These are phyloP conservation scores for Chlorella sp. DNA, from an alignment of 139 green algal genomes.

Conservation along the genomic window DNA sequence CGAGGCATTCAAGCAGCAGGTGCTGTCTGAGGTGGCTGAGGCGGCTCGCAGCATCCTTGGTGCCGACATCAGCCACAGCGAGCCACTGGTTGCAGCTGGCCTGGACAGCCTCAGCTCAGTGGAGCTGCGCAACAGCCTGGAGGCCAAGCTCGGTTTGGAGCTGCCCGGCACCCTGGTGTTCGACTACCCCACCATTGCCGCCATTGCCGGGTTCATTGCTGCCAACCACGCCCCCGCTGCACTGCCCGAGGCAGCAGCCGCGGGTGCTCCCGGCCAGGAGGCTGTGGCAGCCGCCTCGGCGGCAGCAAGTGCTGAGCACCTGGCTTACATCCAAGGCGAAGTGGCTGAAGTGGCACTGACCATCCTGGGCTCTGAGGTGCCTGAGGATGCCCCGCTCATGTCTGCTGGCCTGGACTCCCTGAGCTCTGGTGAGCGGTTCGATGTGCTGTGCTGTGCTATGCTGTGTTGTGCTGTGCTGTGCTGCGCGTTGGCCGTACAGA, in stretches of 20 bases:
- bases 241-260: neutral
- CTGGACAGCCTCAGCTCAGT: constrained; percentile 64
- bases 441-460: too few species aligned
- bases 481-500: too few species aligned
- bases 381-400: constrained; percentile 37
- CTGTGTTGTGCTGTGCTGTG: too few species aligned
- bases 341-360: constrained; percentile 11
- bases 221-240: constrained; percentile 13
- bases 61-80: constrained; percentile 6
- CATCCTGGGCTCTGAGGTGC: constrained; percentile 33
- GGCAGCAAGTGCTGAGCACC: neutral
- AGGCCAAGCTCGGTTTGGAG: constrained; percentile 44
- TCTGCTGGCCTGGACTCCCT: constrained; percentile 65
- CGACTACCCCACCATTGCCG: constrained; percentile 62
- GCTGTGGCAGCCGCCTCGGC: neutral
- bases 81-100: constrained; percentile 67
- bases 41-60: constrained; percentile 53
- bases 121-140: constrained; percentile 39
- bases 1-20: constrained; percentile 31
- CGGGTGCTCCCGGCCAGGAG: neutral
- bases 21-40: constrained; percentile 6
- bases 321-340: constrained; percentile 21
- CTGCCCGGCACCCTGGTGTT: constrained; percentile 60
- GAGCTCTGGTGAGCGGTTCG: constrained; percentile 3
- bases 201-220: constrained; percentile 42